Percentiles rank a stretch among this genome's conserved stretches.
These are phyloP conservation scores for Ustilago curta DNA, from an alignment of 1,284 basidiomycete genomes.

Conservation along the genomic window DNA sequence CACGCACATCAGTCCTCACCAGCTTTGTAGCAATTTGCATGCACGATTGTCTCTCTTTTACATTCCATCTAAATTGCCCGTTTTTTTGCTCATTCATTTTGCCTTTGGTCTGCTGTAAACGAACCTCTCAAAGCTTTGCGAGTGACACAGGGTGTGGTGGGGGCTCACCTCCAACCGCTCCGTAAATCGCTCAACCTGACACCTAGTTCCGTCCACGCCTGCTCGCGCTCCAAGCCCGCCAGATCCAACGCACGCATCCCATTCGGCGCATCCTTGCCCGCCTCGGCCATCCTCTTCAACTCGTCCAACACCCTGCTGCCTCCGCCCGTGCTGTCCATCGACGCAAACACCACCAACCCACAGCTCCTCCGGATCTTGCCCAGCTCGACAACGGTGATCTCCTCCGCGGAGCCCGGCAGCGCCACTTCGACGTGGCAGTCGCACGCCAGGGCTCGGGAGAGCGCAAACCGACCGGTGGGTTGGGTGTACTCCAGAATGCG, in stretches of 20 bases:
- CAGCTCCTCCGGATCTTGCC: slow-evolving; percentile 25
- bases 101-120: too few species aligned
- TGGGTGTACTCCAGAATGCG: slow-evolving; percentile 42
- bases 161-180: slow-evolving; percentile 21
- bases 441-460: slow-evolving; percentile 39
- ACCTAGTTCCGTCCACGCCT: slow-evolving; percentile 13
- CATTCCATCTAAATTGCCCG: background rate
- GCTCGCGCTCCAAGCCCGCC: background rate
- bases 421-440: slow-evolving; percentile 46
- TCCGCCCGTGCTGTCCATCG: background rate
- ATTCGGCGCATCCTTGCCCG: slow-evolving; percentile 22
- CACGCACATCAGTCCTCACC: background rate
- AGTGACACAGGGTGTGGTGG: too few species aligned
- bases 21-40: background rate
- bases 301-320: slow-evolving; percentile 9
- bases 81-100: too few species aligned
- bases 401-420: slow-evolving; percentile 5
- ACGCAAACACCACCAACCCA: slow-evolving; percentile 28
- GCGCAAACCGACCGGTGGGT: slow-evolving; percentile 26
- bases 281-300: slow-evolving; percentile 5
- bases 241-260: slow-evolving; percentile 45
- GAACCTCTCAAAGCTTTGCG: too few species aligned
- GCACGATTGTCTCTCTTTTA: background rate
- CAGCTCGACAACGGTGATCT: slow-evolving; percentile 18
- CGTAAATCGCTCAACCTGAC: slow-evolving; percentile 6